phyloP scores from a whole-genome alignment of 2,329 filamentous ascomycete genomes.

The Cadophora luteo-olivacea region DNA sequence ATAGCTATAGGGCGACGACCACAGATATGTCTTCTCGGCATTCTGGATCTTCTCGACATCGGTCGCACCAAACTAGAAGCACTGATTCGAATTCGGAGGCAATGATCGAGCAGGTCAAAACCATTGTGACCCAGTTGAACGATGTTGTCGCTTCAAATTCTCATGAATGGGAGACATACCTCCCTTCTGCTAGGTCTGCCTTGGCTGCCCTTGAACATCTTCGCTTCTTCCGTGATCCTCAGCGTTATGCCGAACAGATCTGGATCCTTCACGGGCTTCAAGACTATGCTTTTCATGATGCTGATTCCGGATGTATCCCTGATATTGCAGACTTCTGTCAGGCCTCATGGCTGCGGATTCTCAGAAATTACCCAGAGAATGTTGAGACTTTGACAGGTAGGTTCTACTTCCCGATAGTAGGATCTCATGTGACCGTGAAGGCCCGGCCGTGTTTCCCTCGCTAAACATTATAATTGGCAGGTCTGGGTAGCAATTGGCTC shows the following conservation, averaged over 20 bases:
- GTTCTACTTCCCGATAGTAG: slow-evolving; percentile 18
- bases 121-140: slow-evolving; percentile 39
- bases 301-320: slow-evolving; percentile 51
- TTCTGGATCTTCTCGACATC: slow-evolving; percentile 37
- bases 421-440: not conserved
- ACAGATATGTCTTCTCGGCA: slow-evolving; percentile 31
- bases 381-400: slow-evolving; percentile 51
- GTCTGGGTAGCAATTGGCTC: slow-evolving; percentile 55
- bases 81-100: slow-evolving; percentile 34
- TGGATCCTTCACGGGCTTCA: slow-evolving; percentile 54
- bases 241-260: slow-evolving; percentile 47
- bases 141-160: slow-evolving; percentile 37
- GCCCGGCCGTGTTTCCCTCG: not conserved
- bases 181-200: slow-evolving; percentile 49
- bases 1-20: slow-evolving; percentile 26
- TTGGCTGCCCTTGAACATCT: slow-evolving; percentile 48
- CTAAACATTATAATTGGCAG: slow-evolving; percentile 40
- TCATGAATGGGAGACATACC: slow-evolving; percentile 42
- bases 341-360: slow-evolving; percentile 52
- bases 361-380: slow-evolving; percentile 52
- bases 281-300: slow-evolving; percentile 55
- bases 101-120: slow-evolving; percentile 40
- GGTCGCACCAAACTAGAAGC: slow-evolving; percentile 30
- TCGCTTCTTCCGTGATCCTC: slow-evolving; percentile 47
- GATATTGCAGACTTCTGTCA: slow-evolving; percentile 58